Base-by-base conservation (phyloP, 139 green algal species). In the Chlamydomonas incerta region DNA sequence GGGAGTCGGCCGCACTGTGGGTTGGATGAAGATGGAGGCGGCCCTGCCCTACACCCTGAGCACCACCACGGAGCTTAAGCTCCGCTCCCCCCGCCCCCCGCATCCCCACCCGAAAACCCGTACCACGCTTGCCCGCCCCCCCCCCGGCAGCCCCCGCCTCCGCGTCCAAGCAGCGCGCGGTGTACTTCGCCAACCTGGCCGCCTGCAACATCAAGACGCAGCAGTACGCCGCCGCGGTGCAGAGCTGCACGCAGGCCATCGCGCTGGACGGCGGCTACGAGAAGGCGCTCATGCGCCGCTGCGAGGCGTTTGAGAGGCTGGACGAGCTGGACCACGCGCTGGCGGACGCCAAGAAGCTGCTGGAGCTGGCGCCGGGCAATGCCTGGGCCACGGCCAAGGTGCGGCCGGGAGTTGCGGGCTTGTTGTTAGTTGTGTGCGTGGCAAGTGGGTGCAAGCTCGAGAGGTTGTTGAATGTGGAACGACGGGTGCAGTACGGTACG, bases 251-350 rank as follows among this genome's bases (percentile, higher is more conserved):
- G 14, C 75, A 75, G 9, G 94, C 94, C 8, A 76, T 96, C 14
- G 87, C 92, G 58, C 82, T 94, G 13, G 74, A 95, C 23, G 41
- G 74, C 1, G 58, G 72, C 10, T 97, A 98, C 73, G 37, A 92
- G 0, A 99, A 99, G 85, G 97, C 94, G 29, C 79, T 96, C 52
- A 88, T 96, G 82, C 92, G 97, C 29, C 90, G 97, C 0, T 80
- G 73, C 14, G 85, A 88, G 18, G 96, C 96, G 0, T 93, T 95
- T 63, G 94, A 98, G 79, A 76, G 90, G 73, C 86, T 98, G 66
- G 95, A 98, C 15, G 93, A 99, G 24, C 65, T 95, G 37, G 95
- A 99, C 57, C 88, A 92, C 31, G 96, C 97, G 1, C 87, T 98
- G 29, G 65, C 81, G 55, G 96, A 98, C 85, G 82, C 88, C 14